Conservation (phyloP, 129 eudicot species). For the Centrapalus pauciflorus region DNA sequence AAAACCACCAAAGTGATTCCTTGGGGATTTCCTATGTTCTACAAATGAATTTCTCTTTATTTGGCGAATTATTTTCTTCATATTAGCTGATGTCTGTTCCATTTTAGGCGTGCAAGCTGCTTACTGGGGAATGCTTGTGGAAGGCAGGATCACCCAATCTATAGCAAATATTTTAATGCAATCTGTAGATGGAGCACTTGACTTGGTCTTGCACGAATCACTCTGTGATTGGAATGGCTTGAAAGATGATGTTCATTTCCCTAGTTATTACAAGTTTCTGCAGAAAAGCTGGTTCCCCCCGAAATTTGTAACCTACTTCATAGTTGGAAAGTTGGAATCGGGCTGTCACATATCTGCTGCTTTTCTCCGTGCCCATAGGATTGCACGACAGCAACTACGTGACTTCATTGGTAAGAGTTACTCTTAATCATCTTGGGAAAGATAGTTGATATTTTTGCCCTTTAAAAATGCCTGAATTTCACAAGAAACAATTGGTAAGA, state of each 20-base stretch:
- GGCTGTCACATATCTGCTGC: constrained; percentile 91
- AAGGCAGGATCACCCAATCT: constrained; percentile 80
- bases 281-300: constrained; percentile 53
- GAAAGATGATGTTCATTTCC: constrained; percentile 61
- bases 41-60: no score
- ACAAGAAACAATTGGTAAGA: no score
- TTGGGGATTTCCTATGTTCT: no score
- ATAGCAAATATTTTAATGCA: constrained; percentile 83
- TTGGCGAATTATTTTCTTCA: no score
- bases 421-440: background rate
- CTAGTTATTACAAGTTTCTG: constrained; percentile 65
- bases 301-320: constrained; percentile 74
- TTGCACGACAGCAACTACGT: constrained; percentile 66
- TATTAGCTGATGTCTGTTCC: no score
- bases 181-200: constrained; percentile 93
- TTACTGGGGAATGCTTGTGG: constrained; percentile 92
- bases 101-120: constrained; percentile 94
- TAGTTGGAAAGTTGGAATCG: constrained; percentile 77
- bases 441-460: background rate
- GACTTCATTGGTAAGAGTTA: constrained; percentile 73
- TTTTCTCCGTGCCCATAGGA: constrained; percentile 89
- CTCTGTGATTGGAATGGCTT: constrained; percentile 86
- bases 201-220: constrained; percentile 55
- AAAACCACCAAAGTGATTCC: no score
- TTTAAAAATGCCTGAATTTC: no score